Evolutionary conservation across 139 green algal genomes (phyloP), one percentile per base, ranked within the genome.

Genomic region (Micractinium conductrix): DNA sequence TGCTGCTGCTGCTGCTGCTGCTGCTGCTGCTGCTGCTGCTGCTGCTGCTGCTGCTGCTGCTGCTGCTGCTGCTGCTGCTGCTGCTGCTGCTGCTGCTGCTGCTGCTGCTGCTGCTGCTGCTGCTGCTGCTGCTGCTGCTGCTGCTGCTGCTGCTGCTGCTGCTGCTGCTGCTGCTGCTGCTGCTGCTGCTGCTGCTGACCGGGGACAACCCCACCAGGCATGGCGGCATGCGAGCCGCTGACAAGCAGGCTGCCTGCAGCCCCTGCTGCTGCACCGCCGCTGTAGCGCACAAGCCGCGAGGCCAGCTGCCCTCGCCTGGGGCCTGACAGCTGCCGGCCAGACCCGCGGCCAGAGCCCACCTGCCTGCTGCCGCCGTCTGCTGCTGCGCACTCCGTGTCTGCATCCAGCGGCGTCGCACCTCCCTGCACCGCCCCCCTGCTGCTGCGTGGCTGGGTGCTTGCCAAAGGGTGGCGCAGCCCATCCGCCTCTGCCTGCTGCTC

Each of bases 221-320:
- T n/a, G n/a, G n/a, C n/a, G n/a, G n/a, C n/a, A 30, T 14, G 10
- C 8, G 53, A 62, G 53, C 53, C 8, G 8, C 53, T 19, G 53
- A n/a, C n/a, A n/a, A 28, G 58, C 24, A 68, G 24, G 53, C 53
- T 4, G 53, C 2, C 53, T 62, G 53, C 35, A 26, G 68, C 68
- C 48, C 7, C 33, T 50, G 37, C 14, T 8, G 75, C 75, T 53
- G 48, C 48, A 2, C 1, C 26, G 5, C 33, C 75, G 26, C 30
- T 71, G 75, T 58, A 83, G 1, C 78, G 78, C 55, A 83, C 58
- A 26, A 73, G 78, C 24, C 58, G 78, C 4, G 78, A 83, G 14
- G 78, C 58, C 40, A 83, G 78, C 2, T n/a, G n/a, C n/a, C 38
- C n/a, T 28, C 43, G 78, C 60, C 62, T 83, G 26, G 78, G 40